These are phyloP conservation scores for Chlamydomonas reinhardtii DNA, from an alignment of 163 green algal species.

Conservation along the genomic window DNA sequence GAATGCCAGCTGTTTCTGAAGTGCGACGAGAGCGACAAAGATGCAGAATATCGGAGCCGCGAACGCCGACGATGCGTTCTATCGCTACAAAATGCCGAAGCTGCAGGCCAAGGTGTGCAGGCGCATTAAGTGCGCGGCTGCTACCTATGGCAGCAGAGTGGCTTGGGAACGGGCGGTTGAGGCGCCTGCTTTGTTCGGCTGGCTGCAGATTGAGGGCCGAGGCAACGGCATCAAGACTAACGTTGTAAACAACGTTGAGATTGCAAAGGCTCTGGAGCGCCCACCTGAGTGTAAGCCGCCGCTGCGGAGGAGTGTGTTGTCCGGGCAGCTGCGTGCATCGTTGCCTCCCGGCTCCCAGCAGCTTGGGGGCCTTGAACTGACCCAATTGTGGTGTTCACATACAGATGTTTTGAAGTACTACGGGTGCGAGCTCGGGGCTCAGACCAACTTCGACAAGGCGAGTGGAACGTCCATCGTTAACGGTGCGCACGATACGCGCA, in stretches of 20 bases:
- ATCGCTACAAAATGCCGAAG: constrained; percentile 98
- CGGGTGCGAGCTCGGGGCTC: constrained; percentile 96
- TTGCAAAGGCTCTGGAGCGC: constrained; percentile 96
- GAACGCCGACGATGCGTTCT: constrained; percentile 93
- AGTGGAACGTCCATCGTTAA: constrained; percentile 98
- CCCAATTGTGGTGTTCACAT: background rate
- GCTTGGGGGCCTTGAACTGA: too few relatives aligned
- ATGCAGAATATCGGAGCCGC: constrained; percentile 88
- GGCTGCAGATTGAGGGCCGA: constrained; percentile 88
- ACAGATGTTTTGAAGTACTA: constrained; percentile 97
- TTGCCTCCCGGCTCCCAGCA: too few relatives aligned
- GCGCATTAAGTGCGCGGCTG: background rate
- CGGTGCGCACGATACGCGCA: constrained; percentile 78
- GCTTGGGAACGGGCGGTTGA: background rate
- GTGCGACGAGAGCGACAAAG: background rate
- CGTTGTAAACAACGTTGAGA: constrained; percentile 99
- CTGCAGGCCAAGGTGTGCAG: constrained; percentile 86
- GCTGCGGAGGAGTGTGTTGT: background rate
- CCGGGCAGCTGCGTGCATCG: too few relatives aligned
- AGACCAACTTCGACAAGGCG: constrained; percentile 97
- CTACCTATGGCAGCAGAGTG: background rate
- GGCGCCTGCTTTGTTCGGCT: background rate
- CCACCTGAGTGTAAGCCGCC: constrained; percentile 88
- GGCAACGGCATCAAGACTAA: constrained; percentile 99
- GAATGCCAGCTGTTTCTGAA: too few relatives aligned